Base-by-base conservation (phyloP, 2,329 filamentous ascomycete genomes). In the Botryosphaeria agaves region DNA sequence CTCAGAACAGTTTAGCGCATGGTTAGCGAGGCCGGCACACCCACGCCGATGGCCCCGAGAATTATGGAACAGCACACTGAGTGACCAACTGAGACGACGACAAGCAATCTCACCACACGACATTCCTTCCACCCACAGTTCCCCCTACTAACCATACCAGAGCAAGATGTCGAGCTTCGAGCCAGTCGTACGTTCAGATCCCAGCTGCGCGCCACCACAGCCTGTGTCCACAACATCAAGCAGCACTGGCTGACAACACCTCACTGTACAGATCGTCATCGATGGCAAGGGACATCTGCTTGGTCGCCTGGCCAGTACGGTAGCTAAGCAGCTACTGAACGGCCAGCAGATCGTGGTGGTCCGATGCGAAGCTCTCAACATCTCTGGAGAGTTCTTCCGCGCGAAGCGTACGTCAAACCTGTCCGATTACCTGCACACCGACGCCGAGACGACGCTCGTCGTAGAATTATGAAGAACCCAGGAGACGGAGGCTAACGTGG, bases 241-340 rank as follows among this genome's bases (percentile, higher is more conserved):
- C 20, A 31, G 17, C n/a, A n/a, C 12, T 30, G 12, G 28, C n/a
- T 18, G 20, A 23, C 4, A 4, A 14, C 18, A 20, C 29, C 12
- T 17, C 14, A n/a, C 45, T 51, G 48, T 42, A 35, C 41, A 93
- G 84, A 77, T 94, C 70, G 81, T 94, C 70, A 92, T 98, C 62
- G 89, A 98, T 77, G 89, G 85, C 82, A 98, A 98, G 78, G 89
- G 89, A 68, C 89, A 98, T 69, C 80, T 98, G 62, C 84, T 98
- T 65, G 89, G 89, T 72, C 87, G 89, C 64, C 77, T 98, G 62
- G 87, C 87, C 69, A 84, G 76, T 62, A 93, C 84, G 59, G 84
- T 95, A 57, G 87, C 87, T 62, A 95, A 95, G 80, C 87, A 95
- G 73, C 77, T 95, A 57, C 81, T 95, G 53, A 91, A 77, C 66